Conservation (phyloP, 352 stramenopile genomes). For the Halophytophthora batemanensis region DNA sequence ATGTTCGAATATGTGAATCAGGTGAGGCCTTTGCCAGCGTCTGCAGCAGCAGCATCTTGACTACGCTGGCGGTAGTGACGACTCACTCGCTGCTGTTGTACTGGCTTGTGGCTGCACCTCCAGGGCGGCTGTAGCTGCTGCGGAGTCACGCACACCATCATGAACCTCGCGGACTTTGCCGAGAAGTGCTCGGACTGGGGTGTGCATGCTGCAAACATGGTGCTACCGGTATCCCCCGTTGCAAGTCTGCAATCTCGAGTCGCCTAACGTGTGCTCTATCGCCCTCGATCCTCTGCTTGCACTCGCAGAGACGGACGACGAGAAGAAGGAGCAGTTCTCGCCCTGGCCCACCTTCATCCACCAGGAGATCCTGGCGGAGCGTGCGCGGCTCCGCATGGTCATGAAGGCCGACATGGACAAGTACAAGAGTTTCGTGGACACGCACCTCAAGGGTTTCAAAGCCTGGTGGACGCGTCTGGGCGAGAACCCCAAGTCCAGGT, state of each 20-base stretch:
- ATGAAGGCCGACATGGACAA: conserved; percentile 77
- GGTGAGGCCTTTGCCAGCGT: conserved; percentile 17
- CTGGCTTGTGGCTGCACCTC: neutral
- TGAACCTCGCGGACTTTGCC: conserved; percentile 82
- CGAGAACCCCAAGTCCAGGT: conserved; percentile 45
- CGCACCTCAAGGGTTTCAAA: conserved; percentile 63
- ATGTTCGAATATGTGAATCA: conserved; percentile 95
- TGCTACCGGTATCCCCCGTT: neutral
- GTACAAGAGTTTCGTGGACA: conserved; percentile 60
- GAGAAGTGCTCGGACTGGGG: conserved; percentile 89
- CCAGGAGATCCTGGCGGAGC: conserved; percentile 91
- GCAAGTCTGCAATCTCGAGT: neutral
- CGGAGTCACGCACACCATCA: conserved; percentile 84
- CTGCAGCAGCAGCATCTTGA: neutral
- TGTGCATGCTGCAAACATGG: conserved; percentile 10
- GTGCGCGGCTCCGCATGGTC: conserved; percentile 79
- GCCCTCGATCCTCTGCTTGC: neutral
- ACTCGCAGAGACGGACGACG: conserved; percentile 86
- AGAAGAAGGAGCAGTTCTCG: conserved; percentile 86
- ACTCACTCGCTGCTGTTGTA: too few relatives aligned
- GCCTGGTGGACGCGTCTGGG: conserved; percentile 58
- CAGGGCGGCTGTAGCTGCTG: conserved; percentile 91
- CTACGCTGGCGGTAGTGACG: neutral
- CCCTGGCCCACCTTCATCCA: conserved; percentile 87
- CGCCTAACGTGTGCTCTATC: neutral